Evolutionary conservation across 805 yeast genomes (phyloP).

Genomic region (Blastobotrys peoriensis): DNA sequence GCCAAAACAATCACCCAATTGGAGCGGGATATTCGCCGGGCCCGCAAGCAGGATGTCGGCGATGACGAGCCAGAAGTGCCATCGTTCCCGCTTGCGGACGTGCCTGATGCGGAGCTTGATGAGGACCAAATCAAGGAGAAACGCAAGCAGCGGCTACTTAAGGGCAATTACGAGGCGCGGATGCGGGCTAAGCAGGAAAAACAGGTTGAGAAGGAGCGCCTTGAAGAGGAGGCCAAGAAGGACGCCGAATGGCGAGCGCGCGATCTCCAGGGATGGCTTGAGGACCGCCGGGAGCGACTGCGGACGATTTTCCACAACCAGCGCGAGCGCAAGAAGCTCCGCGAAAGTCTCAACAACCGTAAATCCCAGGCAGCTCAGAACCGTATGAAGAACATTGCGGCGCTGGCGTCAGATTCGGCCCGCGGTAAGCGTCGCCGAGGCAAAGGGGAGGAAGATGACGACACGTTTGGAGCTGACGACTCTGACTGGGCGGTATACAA

Average conservation of each 20-base stretch:
- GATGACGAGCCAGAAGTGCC: slow-evolving; percentile 46
- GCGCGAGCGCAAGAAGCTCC: slow-evolving; percentile 62
- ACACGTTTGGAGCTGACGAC: slow-evolving; percentile 91
- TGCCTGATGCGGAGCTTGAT: slow-evolving; percentile 75
- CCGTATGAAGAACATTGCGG: slow-evolving; percentile 86
- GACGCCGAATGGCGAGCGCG: slow-evolving; percentile 73
- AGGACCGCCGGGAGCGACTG: slow-evolving; percentile 57
- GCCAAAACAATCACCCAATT: slow-evolving; percentile 57
- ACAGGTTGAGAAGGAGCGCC: slow-evolving; percentile 52
- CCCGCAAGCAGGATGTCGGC: slow-evolving; percentile 59
- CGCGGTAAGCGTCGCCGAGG: slow-evolving; percentile 22
- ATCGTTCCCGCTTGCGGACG: slow-evolving; percentile 65
- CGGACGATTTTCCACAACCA: slow-evolving; percentile 51
- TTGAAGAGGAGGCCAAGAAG: slow-evolving; percentile 52
- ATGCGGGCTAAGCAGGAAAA: slow-evolving; percentile 76
- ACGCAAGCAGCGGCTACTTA: slow-evolving; percentile 71
- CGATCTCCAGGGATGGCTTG: slow-evolving; percentile 77
- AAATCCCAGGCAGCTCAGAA: slow-evolving; percentile 88
- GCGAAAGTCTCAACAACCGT: slow-evolving; percentile 76
- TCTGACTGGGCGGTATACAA: slow-evolving; percentile 93
- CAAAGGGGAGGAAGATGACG: slow-evolving; percentile 71
- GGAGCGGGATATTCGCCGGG: slow-evolving; percentile 63
- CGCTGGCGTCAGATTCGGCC: slow-evolving; percentile 63
- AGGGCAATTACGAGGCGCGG: slow-evolving; percentile 86
- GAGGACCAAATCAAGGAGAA: slow-evolving; percentile 83